phyloP scores from a whole-genome alignment of 805 yeast genomes.

The Cyberlindnera euphorbiiphila region DNA sequence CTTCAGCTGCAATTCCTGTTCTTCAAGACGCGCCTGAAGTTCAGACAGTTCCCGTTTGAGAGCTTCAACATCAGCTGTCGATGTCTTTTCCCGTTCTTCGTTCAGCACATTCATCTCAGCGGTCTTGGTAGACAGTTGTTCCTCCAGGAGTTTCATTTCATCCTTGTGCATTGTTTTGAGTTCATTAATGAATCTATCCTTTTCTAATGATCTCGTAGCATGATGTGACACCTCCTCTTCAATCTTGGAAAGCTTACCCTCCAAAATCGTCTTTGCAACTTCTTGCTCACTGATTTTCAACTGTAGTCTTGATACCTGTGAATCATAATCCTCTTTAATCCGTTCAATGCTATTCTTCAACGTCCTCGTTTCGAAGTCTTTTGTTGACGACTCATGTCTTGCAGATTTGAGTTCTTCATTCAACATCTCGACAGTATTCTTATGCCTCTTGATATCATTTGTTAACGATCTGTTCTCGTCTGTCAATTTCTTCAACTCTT shows the following conservation, averaged over 20 bases:
- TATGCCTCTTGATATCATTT: constrained; percentile 12
- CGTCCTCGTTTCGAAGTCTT: constrained; percentile 17
- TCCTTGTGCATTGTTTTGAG: constrained; percentile 5
- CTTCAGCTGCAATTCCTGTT: constrained; percentile 5
- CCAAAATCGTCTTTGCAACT: constrained; percentile 11
- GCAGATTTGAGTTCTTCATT: constrained; percentile 18
- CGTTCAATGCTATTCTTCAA: constrained; percentile 6
- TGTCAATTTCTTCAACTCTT: constrained; percentile 9
- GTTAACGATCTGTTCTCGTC: constrained; percentile 15
- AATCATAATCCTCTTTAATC: constrained; percentile 10
- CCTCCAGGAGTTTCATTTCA: constrained; percentile 1
- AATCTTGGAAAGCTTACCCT: constrained; percentile 6
- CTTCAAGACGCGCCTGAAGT: constrained; percentile 2
- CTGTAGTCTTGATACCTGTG: constrained; percentile 5
- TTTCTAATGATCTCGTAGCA: constrained; percentile 5
- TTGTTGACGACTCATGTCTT: constrained; percentile 12
- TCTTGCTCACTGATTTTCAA: constrained; percentile 23
- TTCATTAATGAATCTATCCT: constrained; percentile 5
- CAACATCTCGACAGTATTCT: constrained; percentile 11
- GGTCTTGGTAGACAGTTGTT: constrained; percentile 4
- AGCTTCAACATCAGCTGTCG: constrained; percentile 4
- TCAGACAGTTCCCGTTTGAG: constrained; percentile 1
- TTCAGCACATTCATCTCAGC: constrained; percentile 5
- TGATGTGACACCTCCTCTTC: constrained; percentile 10
- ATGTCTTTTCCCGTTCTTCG: background rate